A percentile compares a stretch with the other conserved stretches of the same genome.
These are phyloP conservation scores for Apiospora koreana DNA, from an alignment of 2,329 filamentous ascomycete genomes.

Conservation along the genomic window DNA sequence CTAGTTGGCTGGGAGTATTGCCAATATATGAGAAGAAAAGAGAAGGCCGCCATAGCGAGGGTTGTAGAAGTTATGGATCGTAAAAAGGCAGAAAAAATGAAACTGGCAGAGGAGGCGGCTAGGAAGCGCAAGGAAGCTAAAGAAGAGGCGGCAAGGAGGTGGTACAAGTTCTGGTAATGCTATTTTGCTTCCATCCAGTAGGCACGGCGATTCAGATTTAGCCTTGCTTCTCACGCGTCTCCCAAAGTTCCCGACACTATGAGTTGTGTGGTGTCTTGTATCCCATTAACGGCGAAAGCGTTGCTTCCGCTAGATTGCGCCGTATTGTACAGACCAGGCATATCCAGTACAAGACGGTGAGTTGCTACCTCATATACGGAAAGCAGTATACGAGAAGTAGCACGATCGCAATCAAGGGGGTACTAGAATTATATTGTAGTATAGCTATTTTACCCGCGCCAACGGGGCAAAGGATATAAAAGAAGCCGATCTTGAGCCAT, in stretches of 20 bases:
- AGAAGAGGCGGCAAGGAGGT: conserved; percentile 38
- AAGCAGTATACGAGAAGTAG: too few relatives aligned
- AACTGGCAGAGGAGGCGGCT: conserved; percentile 41
- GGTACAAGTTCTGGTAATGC: conserved; percentile 60
- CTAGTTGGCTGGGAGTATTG: conserved; percentile 82
- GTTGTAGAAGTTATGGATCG: conserved; percentile 80
- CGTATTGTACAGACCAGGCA: too few relatives aligned
- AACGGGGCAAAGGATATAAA: conserved; percentile 21
- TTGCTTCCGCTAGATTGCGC: too few relatives aligned
- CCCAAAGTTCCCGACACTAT: too few relatives aligned
- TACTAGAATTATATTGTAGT: conserved; percentile 8
- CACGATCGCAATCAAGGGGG: too few relatives aligned
- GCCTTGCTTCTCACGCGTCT: neutral
- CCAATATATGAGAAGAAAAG: conserved; percentile 70
- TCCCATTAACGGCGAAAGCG: too few relatives aligned
- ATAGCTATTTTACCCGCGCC: conserved; percentile 12
- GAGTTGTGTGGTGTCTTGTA: neutral
- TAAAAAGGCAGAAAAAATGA: conserved; percentile 65
- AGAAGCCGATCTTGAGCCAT: neutral
- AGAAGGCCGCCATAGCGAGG: conserved; percentile 81
- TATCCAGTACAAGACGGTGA: too few relatives aligned
- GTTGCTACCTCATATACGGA: too few relatives aligned
- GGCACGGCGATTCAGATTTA: neutral
- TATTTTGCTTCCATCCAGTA: neutral
- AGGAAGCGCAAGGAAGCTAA: conserved; percentile 42